Conservation (phyloP, 73 alveolate genomes). For the Paramecium caudatum region DNA sequence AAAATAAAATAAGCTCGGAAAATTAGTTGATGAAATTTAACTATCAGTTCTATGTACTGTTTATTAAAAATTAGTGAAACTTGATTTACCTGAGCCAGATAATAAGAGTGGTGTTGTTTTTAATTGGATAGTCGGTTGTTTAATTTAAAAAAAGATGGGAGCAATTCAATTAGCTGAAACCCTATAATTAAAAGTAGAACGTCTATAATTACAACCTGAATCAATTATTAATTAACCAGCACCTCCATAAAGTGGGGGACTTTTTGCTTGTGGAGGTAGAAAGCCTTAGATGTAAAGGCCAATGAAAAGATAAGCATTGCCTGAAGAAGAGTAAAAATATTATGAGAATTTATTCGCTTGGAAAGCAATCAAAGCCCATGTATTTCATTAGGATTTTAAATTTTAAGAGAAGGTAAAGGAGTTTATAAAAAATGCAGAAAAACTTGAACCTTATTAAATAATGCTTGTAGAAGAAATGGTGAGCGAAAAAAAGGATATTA, state of each 20-base stretch:
- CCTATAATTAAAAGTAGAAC: slow-evolving; percentile 47
- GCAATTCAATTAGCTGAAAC: not conserved
- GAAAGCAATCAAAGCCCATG: slow-evolving; percentile 12
- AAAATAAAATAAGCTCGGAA: not conserved
- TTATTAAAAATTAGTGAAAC: not conserved
- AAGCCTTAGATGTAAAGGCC: not conserved
- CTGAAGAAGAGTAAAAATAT: slow-evolving; percentile 32
- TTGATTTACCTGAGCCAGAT: slow-evolving; percentile 38
- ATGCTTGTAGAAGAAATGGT: slow-evolving; percentile 57
- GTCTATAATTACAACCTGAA: not conserved
- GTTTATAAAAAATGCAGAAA: not conserved
- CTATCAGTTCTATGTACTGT: not conserved
- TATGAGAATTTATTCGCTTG: slow-evolving; percentile 41
- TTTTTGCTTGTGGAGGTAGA: slow-evolving; percentile 61
- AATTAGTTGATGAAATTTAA: slow-evolving; percentile 32
- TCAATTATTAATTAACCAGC: not conserved
- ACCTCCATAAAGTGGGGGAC: not conserved
- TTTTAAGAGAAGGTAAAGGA: not conserved
- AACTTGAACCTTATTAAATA: slow-evolving; percentile 15
- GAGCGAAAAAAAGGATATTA: slow-evolving; percentile 5
- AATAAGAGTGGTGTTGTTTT: slow-evolving; percentile 25
- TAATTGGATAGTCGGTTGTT: slow-evolving; percentile 59
- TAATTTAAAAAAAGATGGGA: not conserved
- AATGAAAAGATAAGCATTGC: not conserved
- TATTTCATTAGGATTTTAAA: not conserved